phyloP scores from a whole-genome alignment of 2,329 filamentous ascomycete species.

The Hortaea werneckii region DNA sequence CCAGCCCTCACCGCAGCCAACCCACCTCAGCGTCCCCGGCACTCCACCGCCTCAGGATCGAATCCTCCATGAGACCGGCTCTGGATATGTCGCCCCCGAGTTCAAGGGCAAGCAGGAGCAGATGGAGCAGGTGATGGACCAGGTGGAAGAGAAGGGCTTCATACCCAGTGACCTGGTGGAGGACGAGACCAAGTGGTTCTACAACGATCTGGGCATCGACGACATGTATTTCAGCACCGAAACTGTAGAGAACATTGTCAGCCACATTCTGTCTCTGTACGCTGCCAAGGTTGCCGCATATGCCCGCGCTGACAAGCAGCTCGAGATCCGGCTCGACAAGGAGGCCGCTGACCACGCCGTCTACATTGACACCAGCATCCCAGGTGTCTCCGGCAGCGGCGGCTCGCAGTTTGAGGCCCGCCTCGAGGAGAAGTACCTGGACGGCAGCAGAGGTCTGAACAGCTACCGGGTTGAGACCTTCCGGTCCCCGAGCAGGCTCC shows the following conservation, averaged over 20 bases:
- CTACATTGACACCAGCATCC: slow-evolving; percentile 95
- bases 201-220: slow-evolving; percentile 93
- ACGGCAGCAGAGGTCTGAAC: slow-evolving; percentile 59
- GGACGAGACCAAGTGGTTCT: slow-evolving; percentile 89
- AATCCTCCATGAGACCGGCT: slow-evolving; percentile 75
- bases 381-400: slow-evolving; percentile 62
- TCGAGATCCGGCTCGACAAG: slow-evolving; percentile 93
- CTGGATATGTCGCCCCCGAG: slow-evolving; percentile 88
- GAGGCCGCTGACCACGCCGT: slow-evolving; percentile 91
- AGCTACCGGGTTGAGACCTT: slow-evolving; percentile 95
- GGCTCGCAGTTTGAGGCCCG: slow-evolving; percentile 91
- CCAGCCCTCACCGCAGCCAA: slow-evolving; percentile 77
- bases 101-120: slow-evolving; percentile 89
- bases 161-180: slow-evolving; percentile 77
- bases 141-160: slow-evolving; percentile 70
- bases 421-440: slow-evolving; percentile 91
- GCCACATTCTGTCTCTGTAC: slow-evolving; percentile 90
- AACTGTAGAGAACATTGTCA: slow-evolving; percentile 74
- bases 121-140: slow-evolving; percentile 79
- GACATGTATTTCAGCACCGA: slow-evolving; percentile 97
- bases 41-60: slow-evolving; percentile 38
- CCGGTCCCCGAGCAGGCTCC: slow-evolving; percentile 75
- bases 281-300: slow-evolving; percentile 93
- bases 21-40: slow-evolving; percentile 66
- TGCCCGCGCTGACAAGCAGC: slow-evolving; percentile 81